phyloP scores from a whole-genome alignment of 2,329 filamentous ascomycete species.

The Penicillium verrucosum region DNA sequence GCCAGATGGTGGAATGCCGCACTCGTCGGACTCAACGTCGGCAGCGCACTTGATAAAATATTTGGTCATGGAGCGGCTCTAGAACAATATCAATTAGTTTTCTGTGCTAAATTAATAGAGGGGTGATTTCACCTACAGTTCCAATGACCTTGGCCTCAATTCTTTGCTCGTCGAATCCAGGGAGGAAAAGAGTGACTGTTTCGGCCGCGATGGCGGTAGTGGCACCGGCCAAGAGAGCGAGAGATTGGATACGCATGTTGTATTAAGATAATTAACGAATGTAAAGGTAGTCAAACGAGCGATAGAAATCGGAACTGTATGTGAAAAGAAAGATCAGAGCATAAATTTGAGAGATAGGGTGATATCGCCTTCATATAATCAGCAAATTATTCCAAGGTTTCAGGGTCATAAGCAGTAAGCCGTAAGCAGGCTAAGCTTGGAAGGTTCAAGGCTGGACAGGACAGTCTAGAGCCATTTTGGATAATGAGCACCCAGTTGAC shows the following conservation, averaged over 20 bases:
- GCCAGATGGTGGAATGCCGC: background rate
- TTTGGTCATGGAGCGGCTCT: slow-evolving; percentile 8
- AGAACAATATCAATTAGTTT: background rate
- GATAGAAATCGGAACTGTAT: background rate
- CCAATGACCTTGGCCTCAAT: slow-evolving; percentile 5
- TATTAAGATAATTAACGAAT: background rate
- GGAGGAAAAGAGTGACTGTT: slow-evolving; percentile 5
- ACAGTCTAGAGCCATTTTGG: background rate
- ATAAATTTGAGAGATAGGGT: background rate
- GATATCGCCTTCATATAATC: background rate
- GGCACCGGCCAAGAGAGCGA: slow-evolving; percentile 4
- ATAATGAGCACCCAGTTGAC: background rate
- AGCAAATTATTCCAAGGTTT: background rate
- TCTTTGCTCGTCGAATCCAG: background rate
- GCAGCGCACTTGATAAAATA: background rate
- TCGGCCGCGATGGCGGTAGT: slow-evolving; percentile 4
- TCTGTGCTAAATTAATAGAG: background rate
- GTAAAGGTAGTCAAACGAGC: background rate
- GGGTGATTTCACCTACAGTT: background rate
- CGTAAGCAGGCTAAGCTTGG: too few relatives aligned
- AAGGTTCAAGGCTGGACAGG: background rate
- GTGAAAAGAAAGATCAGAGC: background rate
- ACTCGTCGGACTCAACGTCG: background rate
- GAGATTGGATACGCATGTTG: slow-evolving; percentile 9
- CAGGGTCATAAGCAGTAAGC: background rate